These are phyloP conservation scores for Cymbopogon flexuosus DNA, from an alignment of 202 grass and related monocot genomes.

Conservation along the genomic window DNA sequence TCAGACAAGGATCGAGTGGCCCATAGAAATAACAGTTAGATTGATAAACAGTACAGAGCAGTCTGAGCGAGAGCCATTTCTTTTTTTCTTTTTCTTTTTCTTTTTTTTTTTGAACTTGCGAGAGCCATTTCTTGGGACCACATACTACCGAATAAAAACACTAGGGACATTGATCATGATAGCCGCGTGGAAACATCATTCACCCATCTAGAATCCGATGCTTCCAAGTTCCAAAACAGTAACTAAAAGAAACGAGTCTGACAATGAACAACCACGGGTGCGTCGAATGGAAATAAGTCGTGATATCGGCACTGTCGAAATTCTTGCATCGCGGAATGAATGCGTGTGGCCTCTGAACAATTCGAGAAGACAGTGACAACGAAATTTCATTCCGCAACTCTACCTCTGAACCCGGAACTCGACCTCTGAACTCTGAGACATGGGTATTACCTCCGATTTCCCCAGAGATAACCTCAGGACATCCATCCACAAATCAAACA, in stretches of 20 bases:
- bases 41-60: not conserved
- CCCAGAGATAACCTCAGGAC: no score
- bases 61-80: no score
- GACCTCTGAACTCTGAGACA: no score
- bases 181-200: slow-evolving; percentile 24
- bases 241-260: not conserved
- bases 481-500: no score
- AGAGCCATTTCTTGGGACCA: no score
- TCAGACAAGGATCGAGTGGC: not conserved
- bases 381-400: not conserved
- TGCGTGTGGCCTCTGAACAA: not conserved
- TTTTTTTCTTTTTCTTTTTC: no score
- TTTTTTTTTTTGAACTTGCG: no score
- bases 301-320: not conserved
- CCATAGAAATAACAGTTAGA: not conserved
- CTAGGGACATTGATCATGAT: not conserved
- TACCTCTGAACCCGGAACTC: no score
- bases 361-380: not conserved
- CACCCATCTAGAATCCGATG: not conserved
- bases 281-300: not conserved
- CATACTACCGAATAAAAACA: not conserved
- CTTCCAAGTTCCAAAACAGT: not conserved
- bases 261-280: not conserved
- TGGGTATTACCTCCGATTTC: no score
- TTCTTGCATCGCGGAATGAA: not conserved